A percentile compares a stretch with the other conserved stretches of the same genome.
Evolutionary conservation across 768 basidiomycete genomes (phyloP).

Genomic region (Suillus decipiens): DNA sequence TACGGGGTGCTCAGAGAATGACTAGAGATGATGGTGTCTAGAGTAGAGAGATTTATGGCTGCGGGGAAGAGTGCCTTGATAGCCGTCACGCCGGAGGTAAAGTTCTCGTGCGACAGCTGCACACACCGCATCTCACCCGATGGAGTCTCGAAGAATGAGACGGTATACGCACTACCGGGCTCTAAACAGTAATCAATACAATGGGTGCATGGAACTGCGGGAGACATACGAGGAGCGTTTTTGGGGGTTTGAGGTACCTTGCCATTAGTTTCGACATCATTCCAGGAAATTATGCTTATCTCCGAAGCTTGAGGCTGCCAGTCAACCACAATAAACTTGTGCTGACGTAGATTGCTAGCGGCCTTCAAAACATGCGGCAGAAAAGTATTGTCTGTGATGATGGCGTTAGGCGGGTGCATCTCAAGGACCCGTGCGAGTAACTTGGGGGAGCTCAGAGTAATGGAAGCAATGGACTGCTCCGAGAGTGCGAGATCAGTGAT

Average conservation of each 20-base stretch:
- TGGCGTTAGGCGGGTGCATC: constrained; percentile 65
- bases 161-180: constrained; percentile 63
- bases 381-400: constrained; percentile 68
- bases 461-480: constrained; percentile 64
- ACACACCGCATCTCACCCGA: constrained; percentile 58
- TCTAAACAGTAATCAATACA: constrained; percentile 8
- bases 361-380: constrained; percentile 72
- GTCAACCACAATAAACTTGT: constrained; percentile 72
- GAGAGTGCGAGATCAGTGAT: constrained; percentile 80
- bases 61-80: constrained; percentile 74
- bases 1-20: constrained; percentile 74
- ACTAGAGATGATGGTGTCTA: constrained; percentile 79
- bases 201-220: neutral
- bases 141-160: constrained; percentile 60
- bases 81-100: constrained; percentile 89
- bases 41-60: constrained; percentile 61
- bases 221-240: constrained; percentile 53
- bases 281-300: constrained; percentile 48
- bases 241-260: constrained; percentile 44
- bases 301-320: constrained; percentile 35
- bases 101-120: constrained; percentile 78
- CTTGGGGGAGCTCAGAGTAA: constrained; percentile 59
- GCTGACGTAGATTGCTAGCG: constrained; percentile 60
- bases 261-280: constrained; percentile 71
- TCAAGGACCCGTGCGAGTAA: constrained; percentile 70